A percentile compares a stretch with the other conserved stretches of the same genome.
These are phyloP conservation scores for Penicillium turbatum DNA, from an alignment of 495 filamentous ascomycete species.

Conservation along the genomic window DNA sequence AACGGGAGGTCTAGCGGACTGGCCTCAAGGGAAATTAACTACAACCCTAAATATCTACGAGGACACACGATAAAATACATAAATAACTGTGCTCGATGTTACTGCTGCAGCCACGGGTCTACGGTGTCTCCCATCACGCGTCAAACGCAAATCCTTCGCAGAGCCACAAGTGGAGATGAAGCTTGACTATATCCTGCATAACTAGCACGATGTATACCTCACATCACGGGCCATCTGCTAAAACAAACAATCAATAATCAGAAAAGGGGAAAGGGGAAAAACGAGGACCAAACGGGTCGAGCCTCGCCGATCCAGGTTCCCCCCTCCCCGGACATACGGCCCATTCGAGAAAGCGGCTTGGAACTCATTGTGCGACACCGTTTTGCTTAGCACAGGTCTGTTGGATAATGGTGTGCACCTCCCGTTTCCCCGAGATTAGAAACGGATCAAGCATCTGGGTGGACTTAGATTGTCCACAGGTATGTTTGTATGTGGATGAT, in stretches of 20 bases:
- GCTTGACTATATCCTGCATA: background rate
- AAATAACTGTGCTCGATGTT: too few species aligned
- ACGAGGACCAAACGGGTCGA: background rate
- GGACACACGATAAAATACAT: too few species aligned
- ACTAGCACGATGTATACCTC: conserved; percentile 2
- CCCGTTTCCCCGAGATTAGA: conserved; percentile 3
- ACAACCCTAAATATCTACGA: too few species aligned
- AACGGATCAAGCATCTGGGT: background rate
- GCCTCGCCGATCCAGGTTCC: conserved; percentile 7
- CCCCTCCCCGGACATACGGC: conserved; percentile 8
- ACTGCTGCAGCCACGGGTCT: too few species aligned
- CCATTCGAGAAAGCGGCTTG: background rate
- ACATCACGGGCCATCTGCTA: background rate
- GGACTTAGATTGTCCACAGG: too few species aligned
- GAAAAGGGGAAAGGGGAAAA: background rate
- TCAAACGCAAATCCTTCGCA: background rate
- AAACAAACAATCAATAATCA: background rate
- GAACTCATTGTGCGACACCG: background rate
- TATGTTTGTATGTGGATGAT: too few species aligned
- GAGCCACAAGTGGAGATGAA: conserved; percentile 8
- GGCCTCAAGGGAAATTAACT: too few species aligned
- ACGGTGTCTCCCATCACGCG: background rate
- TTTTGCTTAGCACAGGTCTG: background rate
- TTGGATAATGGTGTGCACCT: background rate
- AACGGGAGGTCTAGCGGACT: too few species aligned